Percentiles rank a stretch among this genome's conserved stretches.
Conservation (phyloP, 768 basidiomycete genomes). For the Cystobasidium ongulense region DNA sequence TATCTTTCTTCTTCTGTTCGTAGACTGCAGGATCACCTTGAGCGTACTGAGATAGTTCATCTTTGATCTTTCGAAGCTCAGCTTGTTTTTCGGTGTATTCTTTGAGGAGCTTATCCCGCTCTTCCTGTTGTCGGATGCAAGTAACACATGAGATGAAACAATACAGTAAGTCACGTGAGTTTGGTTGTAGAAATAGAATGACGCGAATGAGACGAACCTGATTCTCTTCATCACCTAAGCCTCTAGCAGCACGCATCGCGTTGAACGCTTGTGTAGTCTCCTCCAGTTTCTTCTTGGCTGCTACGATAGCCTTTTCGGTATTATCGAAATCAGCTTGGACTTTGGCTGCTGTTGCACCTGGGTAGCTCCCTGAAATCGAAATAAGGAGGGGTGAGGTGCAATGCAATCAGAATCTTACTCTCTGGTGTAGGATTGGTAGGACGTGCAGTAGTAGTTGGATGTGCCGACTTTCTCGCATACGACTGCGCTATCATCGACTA, state of each 20-base stretch:
- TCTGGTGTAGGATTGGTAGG: background rate
- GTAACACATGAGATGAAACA: too few species aligned
- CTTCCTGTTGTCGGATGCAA: background rate
- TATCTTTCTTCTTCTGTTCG: constrained; percentile 29
- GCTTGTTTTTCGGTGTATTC: background rate
- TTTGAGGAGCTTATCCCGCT: background rate
- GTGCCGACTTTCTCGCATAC: constrained; percentile 17
- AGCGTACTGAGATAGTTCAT: constrained; percentile 12
- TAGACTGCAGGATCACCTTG: constrained; percentile 27
- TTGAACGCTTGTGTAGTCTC: constrained; percentile 9
- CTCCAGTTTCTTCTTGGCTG: background rate
- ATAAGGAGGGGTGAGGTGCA: background rate
- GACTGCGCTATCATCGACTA: constrained; percentile 13
- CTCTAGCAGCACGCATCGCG: background rate
- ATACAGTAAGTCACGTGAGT: background rate
- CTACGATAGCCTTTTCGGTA: background rate
- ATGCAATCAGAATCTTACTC: background rate
- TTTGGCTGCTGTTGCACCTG: constrained; percentile 15
- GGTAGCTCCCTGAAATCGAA: constrained; percentile 19
- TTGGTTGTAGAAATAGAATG: background rate
- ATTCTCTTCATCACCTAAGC: background rate
- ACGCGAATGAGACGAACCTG: background rate
- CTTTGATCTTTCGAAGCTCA: constrained; percentile 6
- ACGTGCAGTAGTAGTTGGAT: constrained; percentile 26
- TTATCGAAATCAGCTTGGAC: background rate